phyloP scores from a whole-genome alignment of 305 asterid genomes.

The Solanum hybrid region DNA sequence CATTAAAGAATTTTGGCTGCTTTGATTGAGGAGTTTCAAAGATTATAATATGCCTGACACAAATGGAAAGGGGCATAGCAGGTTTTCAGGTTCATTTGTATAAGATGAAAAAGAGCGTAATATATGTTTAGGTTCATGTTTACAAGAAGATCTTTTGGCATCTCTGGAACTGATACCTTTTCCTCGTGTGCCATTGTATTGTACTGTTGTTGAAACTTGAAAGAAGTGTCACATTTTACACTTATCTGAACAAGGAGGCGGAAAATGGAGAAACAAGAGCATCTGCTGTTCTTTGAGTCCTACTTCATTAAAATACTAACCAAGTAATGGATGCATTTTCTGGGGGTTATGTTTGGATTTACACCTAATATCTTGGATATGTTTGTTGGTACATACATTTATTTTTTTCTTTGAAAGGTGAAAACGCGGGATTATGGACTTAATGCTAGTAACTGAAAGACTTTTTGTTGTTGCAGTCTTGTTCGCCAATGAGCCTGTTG shows the following conservation, averaged over 20 bases:
- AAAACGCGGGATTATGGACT: background rate
- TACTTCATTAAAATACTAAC: background rate
- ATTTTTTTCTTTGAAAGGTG: background rate
- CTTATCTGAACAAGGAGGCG: background rate
- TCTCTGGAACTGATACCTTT: background rate
- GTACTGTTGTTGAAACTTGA: background rate
- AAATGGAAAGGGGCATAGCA: background rate
- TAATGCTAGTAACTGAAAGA: background rate
- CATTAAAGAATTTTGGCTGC: background rate
- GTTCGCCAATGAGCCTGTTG: constrained; percentile 77
- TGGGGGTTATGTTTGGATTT: background rate
- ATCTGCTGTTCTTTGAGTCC: background rate
- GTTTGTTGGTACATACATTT: background rate
- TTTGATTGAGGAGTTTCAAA: background rate
- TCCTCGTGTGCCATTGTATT: background rate
- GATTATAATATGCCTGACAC: background rate
- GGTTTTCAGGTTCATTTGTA: background rate
- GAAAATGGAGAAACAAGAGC: background rate
- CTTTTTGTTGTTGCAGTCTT: constrained; percentile 50
- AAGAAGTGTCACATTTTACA: background rate
- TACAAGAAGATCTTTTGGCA: background rate
- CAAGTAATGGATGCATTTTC: background rate
- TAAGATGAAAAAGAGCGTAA: background rate
- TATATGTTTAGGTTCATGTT: background rate
- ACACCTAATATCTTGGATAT: background rate